Percentiles rank a stretch among this genome's conserved stretches.
phyloP scores from a whole-genome alignment of 208 protist genomes.

The Wallacemonas sp. region DNA sequence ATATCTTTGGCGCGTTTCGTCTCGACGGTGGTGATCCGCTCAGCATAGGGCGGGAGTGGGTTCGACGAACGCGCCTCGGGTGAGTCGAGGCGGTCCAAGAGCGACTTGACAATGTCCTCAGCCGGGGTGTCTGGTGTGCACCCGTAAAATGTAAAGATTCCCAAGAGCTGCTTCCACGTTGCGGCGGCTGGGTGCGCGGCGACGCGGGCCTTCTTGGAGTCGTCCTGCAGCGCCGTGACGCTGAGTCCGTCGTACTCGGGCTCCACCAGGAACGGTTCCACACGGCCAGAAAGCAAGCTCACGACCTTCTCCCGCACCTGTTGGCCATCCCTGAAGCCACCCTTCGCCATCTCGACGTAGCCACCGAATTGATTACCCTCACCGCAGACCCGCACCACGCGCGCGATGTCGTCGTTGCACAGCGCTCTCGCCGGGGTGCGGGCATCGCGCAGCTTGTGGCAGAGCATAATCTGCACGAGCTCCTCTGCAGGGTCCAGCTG shows the following conservation, averaged over 20 bases:
- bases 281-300: conserved; percentile 75
- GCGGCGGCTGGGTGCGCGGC: conserved; percentile 41
- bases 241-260: conserved; percentile 47
- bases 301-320: conserved; percentile 75
- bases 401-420: conserved; percentile 57
- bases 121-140: conserved; percentile 76
- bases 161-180: conserved; percentile 92
- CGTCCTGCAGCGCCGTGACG: not conserved
- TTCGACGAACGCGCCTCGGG: conserved; percentile 47
- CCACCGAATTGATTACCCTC: conserved; percentile 85
- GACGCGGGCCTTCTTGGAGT: conserved; percentile 16
- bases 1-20: conserved; percentile 58
- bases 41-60: conserved; percentile 79
- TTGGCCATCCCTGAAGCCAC: conserved; percentile 38
- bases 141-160: conserved; percentile 87
- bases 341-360: conserved; percentile 66
- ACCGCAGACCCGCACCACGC: conserved; percentile 78
- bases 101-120: conserved; percentile 70
- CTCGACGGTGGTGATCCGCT: conserved; percentile 32
- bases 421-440: conserved; percentile 38
- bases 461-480: conserved; percentile 81
- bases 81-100: conserved; percentile 65
- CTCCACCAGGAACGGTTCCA: conserved; percentile 79
- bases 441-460: conserved; percentile 70
- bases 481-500: conserved; percentile 37